Conservation (phyloP, 2,329 filamentous ascomycete genomes). For the Penicillium sp. region DNA sequence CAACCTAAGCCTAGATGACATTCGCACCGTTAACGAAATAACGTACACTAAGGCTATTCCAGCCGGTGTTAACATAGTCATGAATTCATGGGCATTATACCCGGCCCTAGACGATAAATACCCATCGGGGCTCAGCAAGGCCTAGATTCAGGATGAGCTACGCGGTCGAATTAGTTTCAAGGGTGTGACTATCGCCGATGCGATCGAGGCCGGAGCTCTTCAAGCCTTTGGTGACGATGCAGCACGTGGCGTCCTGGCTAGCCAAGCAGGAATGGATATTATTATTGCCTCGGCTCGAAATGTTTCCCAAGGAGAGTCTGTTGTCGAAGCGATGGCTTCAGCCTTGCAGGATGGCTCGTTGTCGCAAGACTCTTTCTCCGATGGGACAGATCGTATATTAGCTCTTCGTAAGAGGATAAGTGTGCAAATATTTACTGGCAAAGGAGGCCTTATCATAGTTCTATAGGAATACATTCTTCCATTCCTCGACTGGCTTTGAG, state of each 20-base stretch:
- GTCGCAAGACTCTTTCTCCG: slow-evolving; percentile 20
- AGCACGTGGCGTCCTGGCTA: slow-evolving; percentile 34
- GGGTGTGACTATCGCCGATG: slow-evolving; percentile 41
- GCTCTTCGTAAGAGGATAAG: slow-evolving; percentile 23
- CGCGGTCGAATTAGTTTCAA: slow-evolving; percentile 33
- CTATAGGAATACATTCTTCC: no score
- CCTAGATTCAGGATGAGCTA: slow-evolving; percentile 36
- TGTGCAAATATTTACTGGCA: no score
- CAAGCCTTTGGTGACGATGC: slow-evolving; percentile 33
- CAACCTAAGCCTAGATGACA: slow-evolving; percentile 27
- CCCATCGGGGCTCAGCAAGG: slow-evolving; percentile 37
- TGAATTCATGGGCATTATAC: slow-evolving; percentile 41
- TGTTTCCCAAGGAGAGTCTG: slow-evolving; percentile 37
- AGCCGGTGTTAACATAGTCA: slow-evolving; percentile 38
- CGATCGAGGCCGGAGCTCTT: slow-evolving; percentile 37
- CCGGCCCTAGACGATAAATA: slow-evolving; percentile 33
- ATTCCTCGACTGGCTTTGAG: no score
- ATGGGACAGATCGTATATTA: slow-evolving; percentile 28
- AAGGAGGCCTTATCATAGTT: no score
- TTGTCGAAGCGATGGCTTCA: slow-evolving; percentile 28
- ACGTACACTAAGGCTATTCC: slow-evolving; percentile 35
- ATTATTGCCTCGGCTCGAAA: slow-evolving; percentile 37
- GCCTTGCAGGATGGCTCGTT: slow-evolving; percentile 30
- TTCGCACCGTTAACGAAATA: slow-evolving; percentile 34
- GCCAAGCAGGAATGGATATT: slow-evolving; percentile 40